A percentile compares a stretch with the other conserved stretches of the same genome.
Conservation (phyloP, 352 stramenopile genomes). For the Globisporangium perplexum region DNA sequence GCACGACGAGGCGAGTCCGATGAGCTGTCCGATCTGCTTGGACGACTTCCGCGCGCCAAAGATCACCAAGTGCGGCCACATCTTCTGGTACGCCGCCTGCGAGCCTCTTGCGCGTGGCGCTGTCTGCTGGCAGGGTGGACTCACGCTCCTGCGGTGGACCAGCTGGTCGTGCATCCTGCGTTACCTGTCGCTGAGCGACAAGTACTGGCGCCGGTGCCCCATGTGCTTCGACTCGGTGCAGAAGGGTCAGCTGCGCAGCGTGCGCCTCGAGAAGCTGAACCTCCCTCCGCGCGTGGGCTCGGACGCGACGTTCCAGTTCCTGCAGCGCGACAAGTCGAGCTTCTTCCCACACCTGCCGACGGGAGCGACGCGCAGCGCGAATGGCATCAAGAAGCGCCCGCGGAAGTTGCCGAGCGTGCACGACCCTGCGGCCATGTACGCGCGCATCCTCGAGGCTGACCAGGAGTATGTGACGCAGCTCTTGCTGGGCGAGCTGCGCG, state of each 20-base stretch:
- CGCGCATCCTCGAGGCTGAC: constrained; percentile 68
- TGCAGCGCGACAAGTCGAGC: constrained; percentile 63
- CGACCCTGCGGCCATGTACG: constrained; percentile 57
- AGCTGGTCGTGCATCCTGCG: constrained; percentile 83
- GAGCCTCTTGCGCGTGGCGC: neutral
- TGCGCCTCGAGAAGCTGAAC: constrained; percentile 51
- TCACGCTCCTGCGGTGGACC: neutral
- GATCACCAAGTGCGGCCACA: constrained; percentile 84
- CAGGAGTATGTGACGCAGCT: constrained; percentile 58
- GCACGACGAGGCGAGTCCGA: constrained; percentile 50
- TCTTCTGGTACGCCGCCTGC: constrained; percentile 54
- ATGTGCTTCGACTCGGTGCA: constrained; percentile 88
- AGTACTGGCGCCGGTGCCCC: constrained; percentile 83
- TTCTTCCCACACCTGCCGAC: constrained; percentile 59
- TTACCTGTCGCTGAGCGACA: constrained; percentile 80
- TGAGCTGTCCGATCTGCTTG: constrained; percentile 78
- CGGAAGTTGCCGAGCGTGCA: constrained; percentile 59
- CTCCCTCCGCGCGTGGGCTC: constrained; percentile 51
- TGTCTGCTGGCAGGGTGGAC: constrained; percentile 1
- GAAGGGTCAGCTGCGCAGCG: constrained; percentile 73
- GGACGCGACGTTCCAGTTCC: constrained; percentile 61
- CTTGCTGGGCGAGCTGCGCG: constrained; percentile 55
- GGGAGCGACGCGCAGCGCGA: neutral
- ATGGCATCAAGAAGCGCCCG: constrained; percentile 21
- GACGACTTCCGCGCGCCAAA: constrained; percentile 73